Evolutionary conservation across 2,329 filamentous ascomycete species (phyloP).

Genomic region (Cytospora piceicola): DNA sequence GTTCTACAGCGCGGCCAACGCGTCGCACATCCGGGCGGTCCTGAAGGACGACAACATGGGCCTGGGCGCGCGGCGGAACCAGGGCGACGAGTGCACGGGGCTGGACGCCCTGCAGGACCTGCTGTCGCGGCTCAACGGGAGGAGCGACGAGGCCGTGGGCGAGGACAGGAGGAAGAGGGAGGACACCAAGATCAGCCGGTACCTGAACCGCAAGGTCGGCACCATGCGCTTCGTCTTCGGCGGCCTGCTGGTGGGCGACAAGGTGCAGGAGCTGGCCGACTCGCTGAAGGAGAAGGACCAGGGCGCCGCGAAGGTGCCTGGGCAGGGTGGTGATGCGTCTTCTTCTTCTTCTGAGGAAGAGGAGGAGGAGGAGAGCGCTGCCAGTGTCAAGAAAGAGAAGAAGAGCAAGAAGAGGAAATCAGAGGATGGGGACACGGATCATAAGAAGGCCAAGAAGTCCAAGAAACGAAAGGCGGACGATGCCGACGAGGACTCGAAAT

Average conservation of each 20-base stretch:
- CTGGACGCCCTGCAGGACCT: constrained; percentile 86
- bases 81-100: constrained; percentile 79
- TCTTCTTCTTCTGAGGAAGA: constrained; percentile 33
- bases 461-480: constrained; percentile 56
- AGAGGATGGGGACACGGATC: constrained; percentile 34
- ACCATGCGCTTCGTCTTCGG: constrained; percentile 84
- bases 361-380: constrained; percentile 22
- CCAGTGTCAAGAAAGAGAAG: constrained; percentile 28
- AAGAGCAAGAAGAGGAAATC: constrained; percentile 38
- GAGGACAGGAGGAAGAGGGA: constrained; percentile 70
- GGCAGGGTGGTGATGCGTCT: not conserved
- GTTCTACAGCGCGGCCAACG: constrained; percentile 77
- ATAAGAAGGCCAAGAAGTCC: constrained; percentile 50
- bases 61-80: constrained; percentile 78
- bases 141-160: constrained; percentile 72
- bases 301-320: constrained; percentile 30
- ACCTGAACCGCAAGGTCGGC: constrained; percentile 76
- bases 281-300: constrained; percentile 36
- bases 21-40: constrained; percentile 81
- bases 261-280: constrained; percentile 53
- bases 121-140: constrained; percentile 87
- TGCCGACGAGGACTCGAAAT: constrained; percentile 43
- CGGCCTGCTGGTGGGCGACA: constrained; percentile 68
- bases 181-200: constrained; percentile 72
- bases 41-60: constrained; percentile 92